phyloP scores from a whole-genome alignment of 768 basidiomycete genomes.

The Pulveroboletus frians region DNA sequence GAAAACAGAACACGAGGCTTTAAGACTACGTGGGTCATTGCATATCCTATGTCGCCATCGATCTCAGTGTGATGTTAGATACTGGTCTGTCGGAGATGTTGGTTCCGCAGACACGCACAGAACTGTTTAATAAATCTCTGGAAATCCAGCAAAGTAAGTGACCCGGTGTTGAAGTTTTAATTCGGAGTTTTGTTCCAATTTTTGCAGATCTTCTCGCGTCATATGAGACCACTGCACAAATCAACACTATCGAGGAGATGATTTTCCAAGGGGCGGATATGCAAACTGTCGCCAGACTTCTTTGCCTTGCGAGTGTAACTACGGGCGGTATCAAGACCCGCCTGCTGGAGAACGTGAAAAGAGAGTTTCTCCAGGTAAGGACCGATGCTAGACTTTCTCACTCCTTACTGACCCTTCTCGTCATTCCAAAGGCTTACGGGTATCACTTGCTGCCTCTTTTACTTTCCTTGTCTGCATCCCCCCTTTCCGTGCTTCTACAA shows the following conservation, averaged over 20 bases:
- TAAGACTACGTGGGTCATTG: conserved; percentile 71
- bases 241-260: conserved; percentile 85
- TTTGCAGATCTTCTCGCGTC: conserved; percentile 85
- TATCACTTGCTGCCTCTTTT: conserved; percentile 67
- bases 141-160: conserved; percentile 92
- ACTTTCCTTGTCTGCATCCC: conserved; percentile 56
- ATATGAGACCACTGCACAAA: conserved; percentile 75
- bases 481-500: conserved; percentile 63
- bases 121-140: conserved; percentile 84
- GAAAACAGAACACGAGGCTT: conserved; percentile 85
- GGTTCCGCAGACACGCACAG: conserved; percentile 76
- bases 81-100: conserved; percentile 92
- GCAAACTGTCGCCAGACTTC: conserved; percentile 68
- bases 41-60: neutral
- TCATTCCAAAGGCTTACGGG: conserved; percentile 56
- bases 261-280: conserved; percentile 84
- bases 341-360: conserved; percentile 79
- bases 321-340: conserved; percentile 85
- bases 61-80: conserved; percentile 44
- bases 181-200: neutral
- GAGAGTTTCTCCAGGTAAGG: conserved; percentile 79
- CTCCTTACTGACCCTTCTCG: conserved; percentile 9
- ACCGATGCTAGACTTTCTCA: neutral
- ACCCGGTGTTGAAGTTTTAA: conserved; percentile 1
- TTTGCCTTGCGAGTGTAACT: conserved; percentile 84